Evolutionary conservation across 352 stramenopile genomes (phyloP).

Genomic region (Globisporangium recalcitrans): DNA sequence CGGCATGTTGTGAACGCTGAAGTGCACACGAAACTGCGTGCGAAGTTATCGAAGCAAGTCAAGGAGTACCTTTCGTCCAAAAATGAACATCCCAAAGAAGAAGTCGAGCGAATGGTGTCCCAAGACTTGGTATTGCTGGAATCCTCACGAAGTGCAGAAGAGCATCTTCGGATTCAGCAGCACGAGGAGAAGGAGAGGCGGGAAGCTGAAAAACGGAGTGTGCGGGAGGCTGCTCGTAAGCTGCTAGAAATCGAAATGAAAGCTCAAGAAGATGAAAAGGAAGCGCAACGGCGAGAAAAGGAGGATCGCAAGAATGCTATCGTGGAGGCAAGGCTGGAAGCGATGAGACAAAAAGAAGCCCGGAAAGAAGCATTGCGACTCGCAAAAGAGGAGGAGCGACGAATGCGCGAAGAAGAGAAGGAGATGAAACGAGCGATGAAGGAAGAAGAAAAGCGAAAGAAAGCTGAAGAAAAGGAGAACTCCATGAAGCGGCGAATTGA

Average conservation of each 20-base stretch:
- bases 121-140: constrained; percentile 47
- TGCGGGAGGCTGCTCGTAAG: constrained; percentile 63
- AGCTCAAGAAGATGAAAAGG: constrained; percentile 68
- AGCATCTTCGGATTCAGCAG: constrained; percentile 29
- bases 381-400: constrained; percentile 63
- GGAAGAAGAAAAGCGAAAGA: constrained; percentile 70
- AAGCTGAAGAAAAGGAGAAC: constrained; percentile 63
- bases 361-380: constrained; percentile 53
- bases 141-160: constrained; percentile 35
- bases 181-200: constrained; percentile 46
- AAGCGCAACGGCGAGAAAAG: constrained; percentile 54
- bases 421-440: constrained; percentile 59
- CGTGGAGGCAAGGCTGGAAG: constrained; percentile 55
- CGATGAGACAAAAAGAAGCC: constrained; percentile 58
- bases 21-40: constrained; percentile 53
- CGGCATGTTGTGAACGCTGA: constrained; percentile 58
- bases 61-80: constrained; percentile 39
- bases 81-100: constrained; percentile 29
- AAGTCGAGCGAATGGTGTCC: constrained; percentile 32
- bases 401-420: constrained; percentile 66
- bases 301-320: constrained; percentile 72
- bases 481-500: constrained; percentile 73
- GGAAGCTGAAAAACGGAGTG: constrained; percentile 63
- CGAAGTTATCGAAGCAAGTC: constrained; percentile 48
- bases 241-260: constrained; percentile 77